Conservation (phyloP, 169 alveolate genomes). For the Plasmodium vivax region DNA sequence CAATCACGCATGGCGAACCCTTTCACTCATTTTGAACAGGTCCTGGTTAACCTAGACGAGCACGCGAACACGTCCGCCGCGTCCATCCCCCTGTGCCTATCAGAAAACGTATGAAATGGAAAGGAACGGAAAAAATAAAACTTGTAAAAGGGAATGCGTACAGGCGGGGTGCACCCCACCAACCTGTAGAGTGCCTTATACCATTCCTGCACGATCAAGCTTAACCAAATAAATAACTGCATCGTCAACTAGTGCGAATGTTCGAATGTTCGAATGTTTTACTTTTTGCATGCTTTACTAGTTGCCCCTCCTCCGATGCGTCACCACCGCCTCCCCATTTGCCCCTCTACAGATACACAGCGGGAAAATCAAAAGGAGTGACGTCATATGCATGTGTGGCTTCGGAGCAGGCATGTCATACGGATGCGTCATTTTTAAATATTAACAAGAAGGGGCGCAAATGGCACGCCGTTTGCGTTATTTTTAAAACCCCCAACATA, state of each 20-base stretch:
- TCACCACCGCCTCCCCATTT: not conserved
- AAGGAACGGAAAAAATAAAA: not conserved
- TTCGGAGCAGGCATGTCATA: constrained; percentile 85
- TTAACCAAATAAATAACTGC: not conserved
- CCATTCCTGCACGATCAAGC: not conserved
- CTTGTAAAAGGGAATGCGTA: not conserved
- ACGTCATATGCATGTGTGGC: constrained; percentile 81
- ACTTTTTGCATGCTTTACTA: not conserved
- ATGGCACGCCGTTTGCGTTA: not conserved
- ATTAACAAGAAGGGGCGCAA: constrained; percentile 38
- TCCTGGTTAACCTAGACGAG: constrained; percentile 78
- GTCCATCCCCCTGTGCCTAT: constrained; percentile 81
- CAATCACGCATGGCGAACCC: not conserved
- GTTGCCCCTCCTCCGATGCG: not conserved
- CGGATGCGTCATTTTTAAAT: constrained; percentile 79
- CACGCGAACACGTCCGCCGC: constrained; percentile 85
- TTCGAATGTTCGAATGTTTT: not conserved
- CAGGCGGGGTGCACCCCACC: not conserved
- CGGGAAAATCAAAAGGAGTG: constrained; percentile 77
- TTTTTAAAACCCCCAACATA: not conserved
- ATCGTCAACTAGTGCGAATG: not conserved
- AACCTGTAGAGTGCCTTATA: not conserved
- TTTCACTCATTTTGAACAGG: constrained; percentile 27
- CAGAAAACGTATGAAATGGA: constrained; percentile 76
- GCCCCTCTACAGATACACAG: constrained; percentile 61